Evolutionary conservation across 345 rosid genomes (phyloP).

Genomic region (Eucalyptus dawsonii): DNA sequence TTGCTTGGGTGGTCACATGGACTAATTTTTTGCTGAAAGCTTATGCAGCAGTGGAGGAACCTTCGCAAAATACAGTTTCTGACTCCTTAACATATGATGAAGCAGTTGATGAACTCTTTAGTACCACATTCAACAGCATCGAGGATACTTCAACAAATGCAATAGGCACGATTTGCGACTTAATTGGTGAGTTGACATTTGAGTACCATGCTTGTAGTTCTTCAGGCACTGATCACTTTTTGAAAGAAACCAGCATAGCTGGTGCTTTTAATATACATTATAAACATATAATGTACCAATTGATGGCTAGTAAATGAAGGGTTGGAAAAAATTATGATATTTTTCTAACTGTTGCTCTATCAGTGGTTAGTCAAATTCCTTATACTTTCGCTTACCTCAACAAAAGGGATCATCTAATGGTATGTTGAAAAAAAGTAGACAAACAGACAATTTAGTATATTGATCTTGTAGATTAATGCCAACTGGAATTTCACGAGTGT

Average conservation of each 20-base stretch:
- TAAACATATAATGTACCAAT: background rate
- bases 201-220: background rate
- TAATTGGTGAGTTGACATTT: constrained; percentile 51
- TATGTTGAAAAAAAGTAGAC: background rate
- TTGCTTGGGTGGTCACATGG: background rate
- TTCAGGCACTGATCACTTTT: background rate
- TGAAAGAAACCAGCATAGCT: background rate
- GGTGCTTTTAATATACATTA: background rate
- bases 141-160: constrained; percentile 46
- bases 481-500: background rate
- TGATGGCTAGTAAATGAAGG: background rate
- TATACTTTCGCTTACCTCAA: background rate
- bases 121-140: constrained; percentile 64
- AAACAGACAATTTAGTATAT: background rate
- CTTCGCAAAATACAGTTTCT: constrained; percentile 22
- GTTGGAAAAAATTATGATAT: background rate
- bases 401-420: background rate
- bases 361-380: background rate
- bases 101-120: constrained; percentile 72
- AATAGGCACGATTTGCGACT: constrained; percentile 45
- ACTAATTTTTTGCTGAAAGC: background rate
- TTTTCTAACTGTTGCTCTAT: background rate
- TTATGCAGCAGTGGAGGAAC: constrained; percentile 22
- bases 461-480: background rate
- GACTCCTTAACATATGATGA: constrained; percentile 43